Evolutionary conservation across 495 filamentous ascomycete genomes (phyloP), one percentile per base, ranked within the genome.

Genomic region (Tuber melanosporum): DNA sequence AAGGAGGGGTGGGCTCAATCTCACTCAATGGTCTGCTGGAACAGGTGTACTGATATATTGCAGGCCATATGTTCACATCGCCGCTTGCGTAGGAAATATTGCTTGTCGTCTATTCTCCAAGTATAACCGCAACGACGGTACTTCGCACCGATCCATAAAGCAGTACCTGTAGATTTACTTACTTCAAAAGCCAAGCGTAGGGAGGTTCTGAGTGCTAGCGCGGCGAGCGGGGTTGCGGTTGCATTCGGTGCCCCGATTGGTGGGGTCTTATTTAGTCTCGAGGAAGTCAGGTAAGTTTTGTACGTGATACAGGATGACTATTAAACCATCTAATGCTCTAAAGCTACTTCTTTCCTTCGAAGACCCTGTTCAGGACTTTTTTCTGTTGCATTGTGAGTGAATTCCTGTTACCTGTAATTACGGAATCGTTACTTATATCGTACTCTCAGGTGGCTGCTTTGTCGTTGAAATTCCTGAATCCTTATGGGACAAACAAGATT

Each of bases 311-410:
- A 45, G 15, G 66, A 52, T 47, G 26, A 73, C 44, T 73, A 17
- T n/a, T 72, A 69, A 70, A 70, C 71, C 32, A 71, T 81, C 75
- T 81, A 73, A 78, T 41, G 70, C 77, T 22, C 73, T 42, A 15
- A 42, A 89, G 91, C 84, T 99, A 99, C 84, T 99, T 97, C 83
- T 98, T 98, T 84, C 95, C 95, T 6, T 92, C 95, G n/a, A 98
- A 99, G 85, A 98, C 95, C 3, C 89, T 99, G 5, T 99, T 99
- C 86, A 88, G 95, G 57, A 99, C 95, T 1, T 98, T 99, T 86
- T 99, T 98, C 85, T 97, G 94, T 85, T 99, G 95, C 85, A 98
- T 98, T 81, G 92, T 85, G 83, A 81, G 86, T 83, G 62, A 52
- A 41, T 70, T 57, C 32, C 49, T 52, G 71, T 52, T 44, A 22